Evolutionary conservation across 306 rosid species (phyloP).

Genomic region (Urtica urens): DNA sequence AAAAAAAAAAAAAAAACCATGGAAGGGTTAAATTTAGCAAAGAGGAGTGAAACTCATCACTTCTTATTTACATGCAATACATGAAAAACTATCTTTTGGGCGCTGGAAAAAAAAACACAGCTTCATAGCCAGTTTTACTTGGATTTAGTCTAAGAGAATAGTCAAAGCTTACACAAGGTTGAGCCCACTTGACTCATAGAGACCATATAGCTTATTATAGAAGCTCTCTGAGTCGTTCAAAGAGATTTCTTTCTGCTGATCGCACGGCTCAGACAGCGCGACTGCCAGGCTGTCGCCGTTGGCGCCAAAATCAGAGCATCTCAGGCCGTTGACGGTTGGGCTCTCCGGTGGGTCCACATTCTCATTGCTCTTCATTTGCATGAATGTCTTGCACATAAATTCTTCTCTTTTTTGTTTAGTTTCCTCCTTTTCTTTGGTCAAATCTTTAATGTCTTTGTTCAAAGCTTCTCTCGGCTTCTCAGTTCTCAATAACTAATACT

Average conservation of each 20-base stretch:
- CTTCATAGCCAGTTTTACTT: too few species aligned
- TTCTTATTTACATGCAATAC: not conserved
- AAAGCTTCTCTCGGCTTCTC: too few species aligned
- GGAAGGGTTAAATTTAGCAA: not conserved
- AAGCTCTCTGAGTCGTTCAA: slow-evolving; percentile 13
- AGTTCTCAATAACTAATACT: too few species aligned
- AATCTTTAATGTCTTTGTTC: not conserved
- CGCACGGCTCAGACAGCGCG: slow-evolving; percentile 10
- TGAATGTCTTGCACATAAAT: not conserved
- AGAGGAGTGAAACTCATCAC: not conserved
- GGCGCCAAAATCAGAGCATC: not conserved
- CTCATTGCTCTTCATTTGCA: slow-evolving; percentile 12
- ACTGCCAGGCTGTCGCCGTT: not conserved
- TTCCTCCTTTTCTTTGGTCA: not conserved
- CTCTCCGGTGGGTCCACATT: slow-evolving; percentile 5
- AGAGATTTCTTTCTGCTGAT: slow-evolving; percentile 5
- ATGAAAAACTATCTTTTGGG: not conserved
- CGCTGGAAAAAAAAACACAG: not conserved
- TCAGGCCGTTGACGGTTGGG: slow-evolving; percentile 5
- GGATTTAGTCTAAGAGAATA: too few species aligned
- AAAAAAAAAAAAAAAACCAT: not conserved
- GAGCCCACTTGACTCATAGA: slow-evolving; percentile 17
- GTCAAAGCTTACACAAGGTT: slow-evolving; percentile 22
- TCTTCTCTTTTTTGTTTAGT: not conserved
- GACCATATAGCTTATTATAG: slow-evolving; percentile 16